phyloP scores from a whole-genome alignment of 257 asterid genomes.

The Vinca minor region DNA sequence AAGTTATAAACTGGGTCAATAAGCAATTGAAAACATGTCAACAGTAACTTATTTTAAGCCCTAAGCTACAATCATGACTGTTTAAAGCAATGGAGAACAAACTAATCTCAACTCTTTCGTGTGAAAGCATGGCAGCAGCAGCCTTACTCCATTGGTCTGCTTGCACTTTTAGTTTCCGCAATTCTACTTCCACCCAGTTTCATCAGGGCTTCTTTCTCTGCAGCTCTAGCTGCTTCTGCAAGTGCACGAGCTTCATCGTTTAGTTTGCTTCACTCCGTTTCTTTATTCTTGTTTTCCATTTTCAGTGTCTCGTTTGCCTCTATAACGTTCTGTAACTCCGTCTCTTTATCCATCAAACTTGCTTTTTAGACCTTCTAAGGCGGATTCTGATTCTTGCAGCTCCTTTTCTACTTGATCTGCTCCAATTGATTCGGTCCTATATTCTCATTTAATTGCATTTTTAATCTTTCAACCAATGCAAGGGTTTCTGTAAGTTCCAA shows the following conservation, averaged over 20 bases:
- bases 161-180: constrained; percentile 75
- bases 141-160: constrained; percentile 89
- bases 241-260: constrained; percentile 38
- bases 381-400: too few species aligned
- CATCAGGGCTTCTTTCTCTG: constrained; percentile 52
- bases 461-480: constrained; percentile 49
- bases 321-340: constrained; percentile 30
- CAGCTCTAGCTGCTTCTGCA: constrained; percentile 44
- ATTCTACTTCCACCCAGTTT: constrained; percentile 79
- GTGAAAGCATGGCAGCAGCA: constrained; percentile 76
- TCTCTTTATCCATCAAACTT: constrained; percentile 41
- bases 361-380: constrained; percentile 36
- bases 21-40: too few species aligned
- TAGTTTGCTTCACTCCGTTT: constrained; percentile 27
- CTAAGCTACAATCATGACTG: too few species aligned
- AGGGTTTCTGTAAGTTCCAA: constrained; percentile 53
- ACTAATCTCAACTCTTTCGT: too few species aligned
- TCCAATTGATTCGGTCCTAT: constrained; percentile 29
- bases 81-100: too few species aligned
- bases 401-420: too few species aligned
- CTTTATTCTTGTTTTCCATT: constrained; percentile 42
- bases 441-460: constrained; percentile 44
- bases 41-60: too few species aligned
- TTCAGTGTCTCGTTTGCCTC: constrained; percentile 58
- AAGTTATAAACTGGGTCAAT: too few species aligned